Evolutionary conservation across 495 filamentous ascomycete species (phyloP).

Genomic region (Aspergillus baeticus): DNA sequence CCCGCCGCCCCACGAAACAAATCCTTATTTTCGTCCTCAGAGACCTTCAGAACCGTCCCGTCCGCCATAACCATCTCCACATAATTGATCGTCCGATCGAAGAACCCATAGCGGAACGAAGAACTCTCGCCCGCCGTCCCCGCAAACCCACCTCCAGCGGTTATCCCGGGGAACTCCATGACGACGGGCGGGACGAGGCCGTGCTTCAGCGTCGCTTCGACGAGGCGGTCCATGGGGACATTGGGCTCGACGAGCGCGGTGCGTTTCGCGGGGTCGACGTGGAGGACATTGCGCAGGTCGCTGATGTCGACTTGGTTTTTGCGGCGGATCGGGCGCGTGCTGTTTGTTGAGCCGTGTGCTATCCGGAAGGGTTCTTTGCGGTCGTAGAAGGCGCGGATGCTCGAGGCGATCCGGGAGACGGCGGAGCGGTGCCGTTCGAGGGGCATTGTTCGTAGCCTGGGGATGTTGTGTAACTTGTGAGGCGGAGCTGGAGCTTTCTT

Average conservation of each 20-base stretch:
- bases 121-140: conserved; percentile 56
- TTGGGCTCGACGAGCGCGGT: conserved; percentile 55
- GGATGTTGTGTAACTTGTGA: too few relatives aligned
- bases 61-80: conserved; percentile 56
- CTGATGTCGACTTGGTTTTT: conserved; percentile 55
- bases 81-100: conserved; percentile 48
- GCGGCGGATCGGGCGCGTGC: conserved; percentile 55
- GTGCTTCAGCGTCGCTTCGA: conserved; percentile 39
- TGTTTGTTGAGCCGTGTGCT: conserved; percentile 76
- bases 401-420: conserved; percentile 14
- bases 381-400: conserved; percentile 55
- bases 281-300: conserved; percentile 51
- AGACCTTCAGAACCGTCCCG: conserved; percentile 46
- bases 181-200: conserved; percentile 53
- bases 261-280: conserved; percentile 39
- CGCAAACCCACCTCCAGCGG: conserved; percentile 55
- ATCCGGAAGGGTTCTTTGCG: conserved; percentile 67
- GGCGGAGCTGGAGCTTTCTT: too few relatives aligned
- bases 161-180: conserved; percentile 60
- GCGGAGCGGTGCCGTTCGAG: conserved; percentile 7
- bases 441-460: background rate
- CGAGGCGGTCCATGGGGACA: conserved; percentile 50
- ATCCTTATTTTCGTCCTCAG: conserved; percentile 34
- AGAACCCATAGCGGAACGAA: conserved; percentile 57
- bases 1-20: conserved; percentile 54